Base-by-base conservation (phyloP, 2,329 filamentous ascomycete genomes). In the Aspergillus sclerotialis region DNA sequence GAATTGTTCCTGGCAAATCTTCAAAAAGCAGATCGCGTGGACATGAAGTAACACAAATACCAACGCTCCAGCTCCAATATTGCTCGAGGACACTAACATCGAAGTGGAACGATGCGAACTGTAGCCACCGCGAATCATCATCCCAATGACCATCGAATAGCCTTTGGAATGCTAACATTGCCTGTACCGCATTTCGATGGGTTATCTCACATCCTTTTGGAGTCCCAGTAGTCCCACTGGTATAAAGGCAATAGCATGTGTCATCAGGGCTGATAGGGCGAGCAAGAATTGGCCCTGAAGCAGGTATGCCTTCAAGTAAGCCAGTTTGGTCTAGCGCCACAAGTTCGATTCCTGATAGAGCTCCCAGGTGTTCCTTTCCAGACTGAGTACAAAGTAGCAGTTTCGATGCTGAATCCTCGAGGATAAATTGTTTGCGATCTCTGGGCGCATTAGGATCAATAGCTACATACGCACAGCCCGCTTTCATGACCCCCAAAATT, bases 81-180 rank as follows among this genome's bases (percentile, higher is more conserved):
- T 94, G 89, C 53, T 95, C 89, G 0, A 95, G 70, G 0, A 95
- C 84, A 2, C 85, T 92, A 4, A 95, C 89, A 49, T 95, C 90
- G 41, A 95, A 95, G 58, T 94, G 19, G 90, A 94, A 86, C 0
- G 87, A 89, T 1, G 90, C 90, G 53, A 95, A 95, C 53, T 95
- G 90, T 1, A 95, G 69, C 82, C 87, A 95, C 38, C 83, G 77
- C 0, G 88, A 93, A 0, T 73, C 55, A 0, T 68, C 50, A 26
- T 82, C 72, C 84, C 87, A 94, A 48, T 23, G 86, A 82, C 73
- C 78, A 4, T 63, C 60, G 52, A 95, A 94, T 0, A 95, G 70
- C 18, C 78, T 23, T 23, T 86, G 80, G 56, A 95, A 95, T 0
- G 88, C 80, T 35, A 90, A 74, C 77, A 95, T 86, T 16, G 87